Evolutionary conservation across 1,284 basidiomycete genomes (phyloP).

Genomic region (Marasmius fiardii): DNA sequence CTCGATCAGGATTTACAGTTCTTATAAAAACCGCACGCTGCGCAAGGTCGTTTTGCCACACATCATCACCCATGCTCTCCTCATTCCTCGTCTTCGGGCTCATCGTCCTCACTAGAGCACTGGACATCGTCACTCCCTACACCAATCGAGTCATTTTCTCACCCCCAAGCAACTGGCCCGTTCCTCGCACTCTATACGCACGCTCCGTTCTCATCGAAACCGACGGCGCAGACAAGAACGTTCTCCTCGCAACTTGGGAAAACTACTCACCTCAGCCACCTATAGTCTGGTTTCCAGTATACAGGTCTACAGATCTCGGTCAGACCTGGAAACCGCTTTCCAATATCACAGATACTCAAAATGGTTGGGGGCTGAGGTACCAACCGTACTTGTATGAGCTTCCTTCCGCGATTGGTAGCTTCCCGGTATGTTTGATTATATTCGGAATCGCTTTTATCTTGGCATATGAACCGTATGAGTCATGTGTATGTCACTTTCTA

Average conservation of each 20-base stretch:
- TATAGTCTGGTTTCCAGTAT: slow-evolving; percentile 15
- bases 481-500: no score
- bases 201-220: slow-evolving; percentile 15
- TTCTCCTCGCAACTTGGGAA: slow-evolving; percentile 20
- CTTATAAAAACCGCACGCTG: no score
- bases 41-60: no score
- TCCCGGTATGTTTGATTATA: slow-evolving; percentile 25
- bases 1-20: no score
- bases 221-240: slow-evolving; percentile 15
- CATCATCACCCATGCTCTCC: no score
- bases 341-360: slow-evolving; percentile 17
- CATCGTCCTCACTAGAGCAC: not conserved
- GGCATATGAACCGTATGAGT: no score
- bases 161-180: slow-evolving; percentile 11
- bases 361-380: slow-evolving; percentile 29
- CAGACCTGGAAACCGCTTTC: slow-evolving; percentile 16
- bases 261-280: slow-evolving; percentile 20
- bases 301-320: slow-evolving; percentile 16
- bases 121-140: not conserved
- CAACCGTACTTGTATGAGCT: slow-evolving; percentile 29
- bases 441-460: slow-evolving; percentile 5
- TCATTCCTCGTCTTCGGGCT: not conserved
- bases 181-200: slow-evolving; percentile 12
- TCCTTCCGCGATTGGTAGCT: slow-evolving; percentile 19
- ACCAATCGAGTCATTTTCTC: not conserved